Base-by-base conservation (phyloP, 1,284 basidiomycete genomes). In the Cryptococcus neoformans region DNA sequence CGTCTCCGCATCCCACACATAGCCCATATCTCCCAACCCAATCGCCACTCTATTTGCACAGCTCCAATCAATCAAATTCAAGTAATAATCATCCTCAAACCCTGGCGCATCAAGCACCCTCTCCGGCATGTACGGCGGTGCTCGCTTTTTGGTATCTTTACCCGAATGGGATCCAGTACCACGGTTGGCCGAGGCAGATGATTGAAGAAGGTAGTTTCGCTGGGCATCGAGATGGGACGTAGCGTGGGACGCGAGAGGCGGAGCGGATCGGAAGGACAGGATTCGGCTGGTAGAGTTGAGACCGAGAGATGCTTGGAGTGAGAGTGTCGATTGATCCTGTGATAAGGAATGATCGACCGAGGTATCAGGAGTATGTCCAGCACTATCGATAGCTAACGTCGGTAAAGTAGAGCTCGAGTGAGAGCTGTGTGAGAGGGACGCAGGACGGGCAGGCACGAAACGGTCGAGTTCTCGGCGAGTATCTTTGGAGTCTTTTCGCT, bases 41-140 rank as follows among this genome's bases (percentile, higher is more conserved):
- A 97, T 92, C 1, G 89, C 92, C 4, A 98, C 85, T 38, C 87
- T 80, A 76, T 99, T 98, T 57, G 85, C 84, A 37, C 82, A 82
- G 40, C 88, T 89, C 95, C 95, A 99, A 45, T 88, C 84, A 55
- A 98, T 78, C 39, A 99, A 81, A 74, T 99, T 99, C 68, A 97
- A 85, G 75, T 99, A 99, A 76, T 96, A 99, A 77, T 99, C 96
- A 66, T 98, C 92, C 44, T 89, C 84, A 81, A 97, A 89, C 1
- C 90, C 92, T 0, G 94, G 93, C 0, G 96, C 96, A 69, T 99
- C 96, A 10, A 99, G 82, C 2, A 97, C 92, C 28, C 92, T 84
- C 67, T 96, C 91, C 88, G 92, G 59, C 85, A 87, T 0, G 86
- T 92, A 69, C 2, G 73, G 72, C 1, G 68, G 67, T 12, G 61